These are phyloP conservation scores for Trifolium repens DNA, from an alignment of 306 rosid genomes.

Conservation along the genomic window DNA sequence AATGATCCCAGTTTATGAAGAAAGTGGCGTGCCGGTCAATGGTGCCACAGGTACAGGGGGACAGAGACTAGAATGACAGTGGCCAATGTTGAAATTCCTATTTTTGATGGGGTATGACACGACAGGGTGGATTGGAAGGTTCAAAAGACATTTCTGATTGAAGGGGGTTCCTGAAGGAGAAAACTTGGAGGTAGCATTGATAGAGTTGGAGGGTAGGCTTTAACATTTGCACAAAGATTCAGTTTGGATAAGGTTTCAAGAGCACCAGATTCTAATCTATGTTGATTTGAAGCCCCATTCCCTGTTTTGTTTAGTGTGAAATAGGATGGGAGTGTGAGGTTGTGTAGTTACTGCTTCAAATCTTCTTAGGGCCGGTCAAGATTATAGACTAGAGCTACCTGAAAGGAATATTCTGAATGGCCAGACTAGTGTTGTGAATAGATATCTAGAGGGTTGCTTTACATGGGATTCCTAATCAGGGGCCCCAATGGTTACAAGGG, in stretches of 20 bases:
- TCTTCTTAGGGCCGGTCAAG: not conserved
- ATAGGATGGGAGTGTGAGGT: constrained; percentile 3
- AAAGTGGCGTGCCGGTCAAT: not conserved
- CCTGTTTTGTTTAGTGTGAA: not conserved
- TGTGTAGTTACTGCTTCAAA: not conserved
- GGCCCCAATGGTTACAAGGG: constrained; percentile 1
- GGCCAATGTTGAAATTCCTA: not conserved
- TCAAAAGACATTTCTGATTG: not conserved
- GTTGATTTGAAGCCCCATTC: not conserved
- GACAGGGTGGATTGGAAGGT: not conserved
- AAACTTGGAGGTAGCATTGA: not conserved
- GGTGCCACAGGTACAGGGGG: not conserved
- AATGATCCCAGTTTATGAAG: not conserved
- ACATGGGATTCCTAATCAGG: not conserved
- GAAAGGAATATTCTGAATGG: not conserved
- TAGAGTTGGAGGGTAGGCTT: not conserved
- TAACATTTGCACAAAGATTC: not conserved
- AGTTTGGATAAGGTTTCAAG: not conserved
- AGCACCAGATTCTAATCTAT: not conserved
- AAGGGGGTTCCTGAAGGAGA: not conserved
- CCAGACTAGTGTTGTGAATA: not conserved
- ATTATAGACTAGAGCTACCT: not conserved
- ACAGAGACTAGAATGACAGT: not conserved
- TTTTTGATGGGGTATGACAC: not conserved
- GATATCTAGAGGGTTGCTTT: not conserved